A percentile compares a stretch with the other conserved stretches of the same genome.
Conservation (phyloP, 306 rosid genomes). For the Prunus mume region DNA sequence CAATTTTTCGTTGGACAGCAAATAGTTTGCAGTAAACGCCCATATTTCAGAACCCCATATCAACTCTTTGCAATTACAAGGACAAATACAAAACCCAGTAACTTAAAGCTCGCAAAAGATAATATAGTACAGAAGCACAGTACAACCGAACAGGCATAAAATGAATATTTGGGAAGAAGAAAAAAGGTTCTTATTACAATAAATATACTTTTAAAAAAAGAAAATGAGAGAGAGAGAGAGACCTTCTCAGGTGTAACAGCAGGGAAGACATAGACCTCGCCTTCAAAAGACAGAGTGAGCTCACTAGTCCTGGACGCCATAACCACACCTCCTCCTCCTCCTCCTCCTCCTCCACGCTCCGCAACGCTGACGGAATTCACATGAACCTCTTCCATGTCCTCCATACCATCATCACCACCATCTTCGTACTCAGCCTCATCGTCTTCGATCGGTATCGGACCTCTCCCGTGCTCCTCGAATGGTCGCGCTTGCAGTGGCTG, state of each 20-base stretch:
- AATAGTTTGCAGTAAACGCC: background rate
- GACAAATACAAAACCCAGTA: background rate
- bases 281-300: slow-evolving; percentile 95
- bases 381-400: slow-evolving; percentile 53
- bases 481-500: slow-evolving; percentile 69
- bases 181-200: background rate
- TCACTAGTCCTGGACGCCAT: slow-evolving; percentile 73
- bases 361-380: slow-evolving; percentile 46
- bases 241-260: slow-evolving; percentile 90
- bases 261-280: slow-evolving; percentile 93
- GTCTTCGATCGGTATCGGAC: slow-evolving; percentile 30
- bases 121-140: background rate
- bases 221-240: background rate
- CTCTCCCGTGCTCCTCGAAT: slow-evolving; percentile 41
- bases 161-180: background rate
- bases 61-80: background rate
- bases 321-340: slow-evolving; percentile 18
- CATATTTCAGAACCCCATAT: background rate
- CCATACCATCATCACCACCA: slow-evolving; percentile 53
- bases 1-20: background rate
- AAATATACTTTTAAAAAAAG: background rate
- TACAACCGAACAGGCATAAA: background rate
- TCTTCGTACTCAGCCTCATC: slow-evolving; percentile 59
- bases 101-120: background rate
- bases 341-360: slow-evolving; percentile 39